A percentile compares a stretch with the other conserved stretches of the same genome.
Evolutionary conservation across 2,329 filamentous ascomycete genomes (phyloP).

Genomic region (Fusarium oligoseptatum): DNA sequence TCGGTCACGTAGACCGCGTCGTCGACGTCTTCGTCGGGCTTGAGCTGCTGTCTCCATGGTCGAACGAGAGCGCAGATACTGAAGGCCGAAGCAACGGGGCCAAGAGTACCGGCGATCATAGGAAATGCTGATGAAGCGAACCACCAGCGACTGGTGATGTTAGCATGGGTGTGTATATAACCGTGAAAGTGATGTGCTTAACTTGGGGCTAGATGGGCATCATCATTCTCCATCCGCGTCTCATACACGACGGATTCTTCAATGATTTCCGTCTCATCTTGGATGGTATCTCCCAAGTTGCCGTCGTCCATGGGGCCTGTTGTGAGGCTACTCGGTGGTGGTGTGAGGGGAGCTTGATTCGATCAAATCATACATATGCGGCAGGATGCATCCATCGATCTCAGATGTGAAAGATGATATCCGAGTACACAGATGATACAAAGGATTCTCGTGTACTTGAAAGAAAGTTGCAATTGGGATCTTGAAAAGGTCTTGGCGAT

Average conservation of each 20-base stretch:
- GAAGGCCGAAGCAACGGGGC: conserved; percentile 88
- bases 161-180: too few species aligned
- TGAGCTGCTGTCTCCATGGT: conserved; percentile 76
- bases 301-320: conserved; percentile 57
- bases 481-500: conserved; percentile 2
- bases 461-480: not conserved
- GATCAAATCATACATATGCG: not conserved
- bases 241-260: conserved; percentile 42
- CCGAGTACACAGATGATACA: not conserved
- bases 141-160: conserved; percentile 68
- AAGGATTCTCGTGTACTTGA: not conserved
- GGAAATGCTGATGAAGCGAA: conserved; percentile 76
- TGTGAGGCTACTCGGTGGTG: not conserved
- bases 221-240: conserved; percentile 53
- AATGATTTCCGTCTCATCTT: conserved; percentile 49
- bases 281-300: conserved; percentile 54
- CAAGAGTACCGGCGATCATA: conserved; percentile 85
- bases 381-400: not conserved
- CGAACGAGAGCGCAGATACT: conserved; percentile 88
- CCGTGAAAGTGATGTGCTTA: conserved; percentile 36
- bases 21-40: conserved; percentile 60
- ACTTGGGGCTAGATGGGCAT: conserved; percentile 61
- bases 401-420: not conserved
- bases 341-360: not conserved
- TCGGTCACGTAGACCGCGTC: conserved; percentile 70